Evolutionary conservation across 768 basidiomycete species (phyloP), one percentile per base, ranked within the genome.

Genomic region (Hebeloma cylindrosporum): DNA sequence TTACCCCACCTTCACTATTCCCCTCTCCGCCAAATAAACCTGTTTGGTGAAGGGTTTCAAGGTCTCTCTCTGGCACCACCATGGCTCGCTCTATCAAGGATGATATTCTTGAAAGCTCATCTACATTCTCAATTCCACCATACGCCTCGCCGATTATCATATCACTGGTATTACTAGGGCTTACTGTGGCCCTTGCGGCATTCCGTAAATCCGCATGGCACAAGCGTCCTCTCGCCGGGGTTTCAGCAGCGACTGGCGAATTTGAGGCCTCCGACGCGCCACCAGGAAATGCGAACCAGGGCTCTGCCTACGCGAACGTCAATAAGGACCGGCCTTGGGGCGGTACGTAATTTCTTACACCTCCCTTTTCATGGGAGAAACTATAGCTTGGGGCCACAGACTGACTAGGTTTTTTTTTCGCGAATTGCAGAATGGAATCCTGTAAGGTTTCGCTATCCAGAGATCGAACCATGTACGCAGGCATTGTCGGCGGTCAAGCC

Each of bases 341-440:
- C 48, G 59, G 62, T 63, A 44, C 34, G 55, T 50, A 17, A 14
- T 20, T 42, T 39, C 18, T 14, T 10, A 2, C 28, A 16, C 33
- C 27, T n/a, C 20, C 13, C 25, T 31, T 35, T 3, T 27, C 11
- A 7, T 4, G 27, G 17, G 16, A 33, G 16, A 14, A n/a, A 21
- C n/a, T 16, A 31, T 22, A n/a, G 14, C 42, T 35, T 17, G 23
- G 7, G 30, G 29, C 29, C 11, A 8, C 14, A n/a, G n/a, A 16
- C 26, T n/a, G 35, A n/a, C 16, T 21, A 30, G 27, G 26, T 26
- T 8, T 31, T 27, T 32, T 27, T 10, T 14, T 20, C 21, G 18
- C 33, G 7, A 11, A 46, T 20, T 50, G 14, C 41, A 83, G 82
- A 72, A 54, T 83, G 82, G 82, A 66, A 54, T 1, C 75, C 78